These are phyloP conservation scores for Arachis hypogaea DNA, from an alignment of 306 rosid genomes.

Conservation along the genomic window DNA sequence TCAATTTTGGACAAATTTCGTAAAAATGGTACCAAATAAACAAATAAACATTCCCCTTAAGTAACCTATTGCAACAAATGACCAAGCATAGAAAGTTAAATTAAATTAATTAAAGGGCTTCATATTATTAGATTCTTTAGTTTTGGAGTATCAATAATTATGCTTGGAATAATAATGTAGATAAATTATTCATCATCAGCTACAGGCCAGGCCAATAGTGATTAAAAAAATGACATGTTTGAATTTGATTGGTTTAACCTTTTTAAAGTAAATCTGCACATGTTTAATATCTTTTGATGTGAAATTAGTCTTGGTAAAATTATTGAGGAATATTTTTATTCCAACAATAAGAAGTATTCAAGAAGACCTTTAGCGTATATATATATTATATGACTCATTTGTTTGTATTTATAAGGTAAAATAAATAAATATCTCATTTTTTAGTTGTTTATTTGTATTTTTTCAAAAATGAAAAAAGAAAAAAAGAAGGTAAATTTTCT, in stretches of 20 bases:
- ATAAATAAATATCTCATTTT: too few relatives aligned
- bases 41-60: neutral
- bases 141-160: neutral
- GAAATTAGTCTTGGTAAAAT: neutral
- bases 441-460: too few relatives aligned
- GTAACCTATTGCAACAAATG: slow-evolving; percentile 6
- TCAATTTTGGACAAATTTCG: slow-evolving; percentile 26
- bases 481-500: too few relatives aligned
- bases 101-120: too few relatives aligned
- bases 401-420: too few relatives aligned
- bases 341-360: neutral
- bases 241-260: slow-evolving; percentile 1
- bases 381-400: too few relatives aligned
- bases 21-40: neutral
- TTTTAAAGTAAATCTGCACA: neutral
- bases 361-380: too few relatives aligned
- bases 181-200: neutral
- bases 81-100: neutral
- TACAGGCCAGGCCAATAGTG: neutral
- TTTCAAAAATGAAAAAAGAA: too few relatives aligned
- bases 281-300: neutral
- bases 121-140: neutral
- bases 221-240: neutral
- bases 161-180: neutral
- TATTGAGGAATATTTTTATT: neutral